Evolutionary conservation across 192 early-diverging fungal genomes (phyloP).

Genomic region (Backusella westeae): DNA sequence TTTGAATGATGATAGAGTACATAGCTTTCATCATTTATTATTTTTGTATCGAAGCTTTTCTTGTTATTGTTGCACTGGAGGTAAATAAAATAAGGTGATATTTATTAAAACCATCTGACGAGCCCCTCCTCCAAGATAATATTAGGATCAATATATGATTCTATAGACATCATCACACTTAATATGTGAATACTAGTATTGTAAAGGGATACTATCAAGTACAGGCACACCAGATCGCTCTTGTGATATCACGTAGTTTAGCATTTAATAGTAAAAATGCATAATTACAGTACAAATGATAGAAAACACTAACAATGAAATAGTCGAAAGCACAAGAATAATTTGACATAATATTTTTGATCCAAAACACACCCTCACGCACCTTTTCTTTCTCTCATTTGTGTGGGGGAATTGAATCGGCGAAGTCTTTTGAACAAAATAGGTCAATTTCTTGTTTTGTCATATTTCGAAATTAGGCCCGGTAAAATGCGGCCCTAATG

Average conservation of each 20-base stretch:
- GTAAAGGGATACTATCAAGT: neutral
- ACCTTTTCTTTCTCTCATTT: neutral
- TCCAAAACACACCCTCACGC: neutral
- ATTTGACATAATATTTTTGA: neutral
- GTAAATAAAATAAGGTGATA: too few relatives aligned
- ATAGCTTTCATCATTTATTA: too few relatives aligned
- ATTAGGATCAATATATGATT: too few relatives aligned
- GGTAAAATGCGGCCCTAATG: neutral
- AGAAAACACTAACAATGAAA: too few relatives aligned
- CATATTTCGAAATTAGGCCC: neutral
- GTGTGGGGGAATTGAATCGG: neutral
- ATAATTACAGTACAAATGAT: neutral
- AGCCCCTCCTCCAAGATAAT: too few relatives aligned
- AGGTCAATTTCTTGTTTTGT: conserved; percentile 2
- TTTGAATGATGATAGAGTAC: neutral
- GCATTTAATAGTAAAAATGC: neutral
- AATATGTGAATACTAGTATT: neutral
- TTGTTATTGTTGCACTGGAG: too few relatives aligned
- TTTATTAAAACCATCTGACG: too few relatives aligned
- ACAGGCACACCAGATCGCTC: neutral
- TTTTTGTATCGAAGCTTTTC: too few relatives aligned
- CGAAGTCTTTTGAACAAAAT: neutral
- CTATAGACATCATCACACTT: too few relatives aligned
- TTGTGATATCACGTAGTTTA: neutral
- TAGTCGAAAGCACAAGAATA: neutral